phyloP scores from a whole-genome alignment of 1,139 yeast species.

The Blastobotrys apis region DNA sequence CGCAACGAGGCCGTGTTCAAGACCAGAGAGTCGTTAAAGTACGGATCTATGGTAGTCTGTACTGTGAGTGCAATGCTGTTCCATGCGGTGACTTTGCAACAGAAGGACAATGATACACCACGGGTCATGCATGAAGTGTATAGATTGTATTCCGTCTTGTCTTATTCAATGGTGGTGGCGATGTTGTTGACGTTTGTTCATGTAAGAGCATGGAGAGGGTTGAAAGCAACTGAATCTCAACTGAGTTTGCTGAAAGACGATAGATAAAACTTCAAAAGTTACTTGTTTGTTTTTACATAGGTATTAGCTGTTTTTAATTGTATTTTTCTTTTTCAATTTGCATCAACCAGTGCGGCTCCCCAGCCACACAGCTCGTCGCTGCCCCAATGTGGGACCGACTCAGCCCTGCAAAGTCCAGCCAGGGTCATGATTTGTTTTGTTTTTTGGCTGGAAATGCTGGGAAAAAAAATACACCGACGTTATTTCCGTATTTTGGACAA shows the following conservation, averaged over 20 bases:
- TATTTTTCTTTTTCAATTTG: too few species aligned
- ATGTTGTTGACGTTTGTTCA: conserved; percentile 1
- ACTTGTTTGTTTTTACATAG: too few species aligned
- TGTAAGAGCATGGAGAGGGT: conserved; percentile 8
- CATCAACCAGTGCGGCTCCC: too few species aligned
- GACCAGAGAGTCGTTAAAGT: conserved; percentile 2
- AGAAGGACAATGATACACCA: background rate
- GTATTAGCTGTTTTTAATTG: too few species aligned
- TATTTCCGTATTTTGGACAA: too few species aligned
- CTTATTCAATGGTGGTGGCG: background rate
- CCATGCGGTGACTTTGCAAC: conserved; percentile 6
- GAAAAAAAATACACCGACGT: too few species aligned
- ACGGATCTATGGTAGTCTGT: background rate
- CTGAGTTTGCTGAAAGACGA: background rate
- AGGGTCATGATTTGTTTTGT: too few species aligned
- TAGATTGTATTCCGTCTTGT: conserved; percentile 6
- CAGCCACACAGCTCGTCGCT: too few species aligned
- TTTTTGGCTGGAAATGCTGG: too few species aligned
- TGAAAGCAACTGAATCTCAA: conserved; percentile 1
- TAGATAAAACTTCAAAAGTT: too few species aligned
- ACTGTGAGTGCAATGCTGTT: conserved; percentile 7
- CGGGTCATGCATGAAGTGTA: conserved; percentile 4
- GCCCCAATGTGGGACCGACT: too few species aligned
- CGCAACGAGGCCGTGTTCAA: conserved; percentile 9
- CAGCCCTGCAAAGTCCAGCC: too few species aligned